Percentiles rank a stretch among this genome's conserved stretches.
Evolutionary conservation across 257 asterid genomes (phyloP).

Genomic region (Catharanthus roseus): DNA sequence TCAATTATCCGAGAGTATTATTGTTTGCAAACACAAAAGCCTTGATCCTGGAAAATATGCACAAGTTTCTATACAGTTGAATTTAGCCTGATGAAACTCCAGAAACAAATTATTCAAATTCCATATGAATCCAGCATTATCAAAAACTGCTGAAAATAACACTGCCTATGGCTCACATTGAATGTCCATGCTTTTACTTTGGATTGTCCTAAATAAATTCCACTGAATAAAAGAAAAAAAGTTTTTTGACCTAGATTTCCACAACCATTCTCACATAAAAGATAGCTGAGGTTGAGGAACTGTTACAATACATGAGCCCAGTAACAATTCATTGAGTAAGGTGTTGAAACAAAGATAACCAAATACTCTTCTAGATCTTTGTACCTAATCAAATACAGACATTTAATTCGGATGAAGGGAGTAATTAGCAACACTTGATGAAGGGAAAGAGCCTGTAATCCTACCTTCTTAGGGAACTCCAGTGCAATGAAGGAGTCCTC

Average conservation of each 20-base stretch:
- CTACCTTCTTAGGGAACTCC: conserved; percentile 43
- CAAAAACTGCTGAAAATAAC: not conserved
- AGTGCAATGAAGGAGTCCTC: conserved; percentile 18
- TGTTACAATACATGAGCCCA: not conserved
- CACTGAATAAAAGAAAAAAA: not conserved
- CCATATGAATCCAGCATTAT: not conserved
- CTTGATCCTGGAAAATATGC: not conserved
- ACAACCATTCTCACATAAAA: not conserved
- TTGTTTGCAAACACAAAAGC: not conserved
- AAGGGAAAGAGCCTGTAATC: conserved; percentile 10
- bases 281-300: not conserved
- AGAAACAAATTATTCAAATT: not conserved
- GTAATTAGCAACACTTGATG: not conserved
- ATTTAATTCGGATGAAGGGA: not conserved
- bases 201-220: not conserved
- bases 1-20: not conserved
- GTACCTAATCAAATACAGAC: not conserved
- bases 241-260: not conserved
- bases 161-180: not conserved
- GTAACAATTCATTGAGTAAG: not conserved
- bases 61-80: not conserved
- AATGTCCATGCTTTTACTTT: too few species aligned
- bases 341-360: not conserved
- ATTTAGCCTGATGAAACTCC: not conserved
- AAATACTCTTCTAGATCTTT: not conserved